These are phyloP conservation scores for Botryotinia globosa DNA, from an alignment of 2,329 filamentous ascomycete genomes.

Conservation along the genomic window DNA sequence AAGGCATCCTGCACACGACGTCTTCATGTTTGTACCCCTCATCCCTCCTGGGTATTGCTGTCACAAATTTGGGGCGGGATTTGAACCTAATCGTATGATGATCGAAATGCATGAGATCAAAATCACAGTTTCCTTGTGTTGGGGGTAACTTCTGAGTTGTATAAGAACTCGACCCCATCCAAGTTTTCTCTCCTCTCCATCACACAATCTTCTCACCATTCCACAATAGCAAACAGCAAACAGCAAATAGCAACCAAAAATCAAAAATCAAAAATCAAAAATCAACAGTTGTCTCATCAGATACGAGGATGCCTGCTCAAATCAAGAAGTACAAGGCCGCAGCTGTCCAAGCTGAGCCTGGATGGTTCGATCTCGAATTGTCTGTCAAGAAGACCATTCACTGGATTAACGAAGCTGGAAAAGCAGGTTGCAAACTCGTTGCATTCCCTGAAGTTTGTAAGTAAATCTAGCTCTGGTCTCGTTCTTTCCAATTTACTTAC, in stretches of 20 bases:
- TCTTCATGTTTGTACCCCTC: neutral
- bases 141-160: neutral
- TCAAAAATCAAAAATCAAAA: neutral
- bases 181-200: neutral
- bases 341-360: constrained; percentile 56
- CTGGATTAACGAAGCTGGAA: constrained; percentile 54
- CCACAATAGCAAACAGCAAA: neutral
- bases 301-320: constrained; percentile 16
- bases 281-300: neutral
- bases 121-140: neutral
- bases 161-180: constrained; percentile 11
- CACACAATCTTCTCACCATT: neutral
- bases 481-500: neutral
- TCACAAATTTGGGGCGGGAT: constrained; percentile 9
- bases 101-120: neutral
- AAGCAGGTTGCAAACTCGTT: constrained; percentile 52
- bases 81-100: constrained; percentile 11
- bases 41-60: neutral
- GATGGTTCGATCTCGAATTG: constrained; percentile 56
- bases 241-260: too few relatives aligned
- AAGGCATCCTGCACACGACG: neutral
- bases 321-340: constrained; percentile 38
- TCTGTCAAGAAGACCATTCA: constrained; percentile 55
- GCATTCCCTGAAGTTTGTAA: constrained; percentile 52
- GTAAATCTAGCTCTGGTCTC: neutral